Conservation (phyloP, 768 basidiomycete genomes). For the Cyclocybe cylindracea region DNA sequence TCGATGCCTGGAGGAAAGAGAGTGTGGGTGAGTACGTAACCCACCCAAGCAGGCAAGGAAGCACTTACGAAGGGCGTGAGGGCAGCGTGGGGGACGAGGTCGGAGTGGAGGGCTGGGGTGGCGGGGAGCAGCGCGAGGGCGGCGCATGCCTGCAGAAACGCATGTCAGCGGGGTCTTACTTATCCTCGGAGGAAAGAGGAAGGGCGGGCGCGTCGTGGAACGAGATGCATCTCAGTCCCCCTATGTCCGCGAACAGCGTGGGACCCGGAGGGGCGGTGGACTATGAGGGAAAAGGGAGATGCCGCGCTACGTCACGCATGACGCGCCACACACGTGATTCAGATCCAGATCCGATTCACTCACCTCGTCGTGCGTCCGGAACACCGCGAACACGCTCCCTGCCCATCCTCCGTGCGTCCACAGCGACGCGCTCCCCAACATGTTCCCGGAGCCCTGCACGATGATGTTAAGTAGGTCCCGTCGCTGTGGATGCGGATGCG, state of each 20-base stretch:
- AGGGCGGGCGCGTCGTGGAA: background rate
- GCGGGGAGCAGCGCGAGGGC: conserved; percentile 46
- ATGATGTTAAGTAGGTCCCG: too few species aligned
- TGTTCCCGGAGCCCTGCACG: conserved; percentile 6
- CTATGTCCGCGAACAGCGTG: too few species aligned
- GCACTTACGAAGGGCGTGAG: too few species aligned
- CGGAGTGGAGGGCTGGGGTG: conserved; percentile 27
- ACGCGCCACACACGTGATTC: conserved; percentile 24
- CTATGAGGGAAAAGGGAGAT: too few species aligned
- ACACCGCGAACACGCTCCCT: conserved; percentile 54
- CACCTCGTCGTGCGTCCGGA: conserved; percentile 63
- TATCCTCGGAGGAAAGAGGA: conserved; percentile 2
- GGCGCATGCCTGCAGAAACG: conserved; percentile 46
- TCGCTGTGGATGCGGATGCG: too few species aligned
- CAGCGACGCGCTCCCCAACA: conserved; percentile 43
- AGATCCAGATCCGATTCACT: conserved; percentile 27
- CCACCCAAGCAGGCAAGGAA: too few species aligned
- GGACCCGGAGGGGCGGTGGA: too few species aligned
- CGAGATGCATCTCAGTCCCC: background rate
- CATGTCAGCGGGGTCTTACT: conserved; percentile 8
- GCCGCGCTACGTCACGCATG: too few species aligned
- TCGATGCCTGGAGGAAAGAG: conserved; percentile 28
- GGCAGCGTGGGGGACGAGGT: conserved; percentile 15
- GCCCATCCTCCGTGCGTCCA: conserved; percentile 42
- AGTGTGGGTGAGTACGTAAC: conserved; percentile 25